Conservation (phyloP, 2,329 filamentous ascomycete genomes). For the Ascosphaera acerosa region DNA sequence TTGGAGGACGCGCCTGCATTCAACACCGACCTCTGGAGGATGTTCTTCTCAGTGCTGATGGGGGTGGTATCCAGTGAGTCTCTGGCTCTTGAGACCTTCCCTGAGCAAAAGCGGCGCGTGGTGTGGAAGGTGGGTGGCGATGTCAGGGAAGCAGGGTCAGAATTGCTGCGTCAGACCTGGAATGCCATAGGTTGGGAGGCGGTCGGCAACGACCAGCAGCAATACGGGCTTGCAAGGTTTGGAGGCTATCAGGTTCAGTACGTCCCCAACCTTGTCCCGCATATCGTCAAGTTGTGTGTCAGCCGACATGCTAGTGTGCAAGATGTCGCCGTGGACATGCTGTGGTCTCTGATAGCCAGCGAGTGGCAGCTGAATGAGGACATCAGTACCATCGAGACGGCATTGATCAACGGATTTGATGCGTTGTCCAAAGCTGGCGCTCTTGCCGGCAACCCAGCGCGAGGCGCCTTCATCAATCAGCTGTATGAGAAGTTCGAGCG, state of each 20-base stretch:
- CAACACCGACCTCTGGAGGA: slow-evolving; percentile 80
- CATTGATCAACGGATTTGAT: slow-evolving; percentile 89
- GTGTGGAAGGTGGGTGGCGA: slow-evolving; percentile 99
- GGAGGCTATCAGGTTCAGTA: slow-evolving; percentile 98
- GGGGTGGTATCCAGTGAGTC: slow-evolving; percentile 74
- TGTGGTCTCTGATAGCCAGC: slow-evolving; percentile 95
- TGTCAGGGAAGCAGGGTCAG: slow-evolving; percentile 73
- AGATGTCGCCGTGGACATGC: slow-evolving; percentile 68
- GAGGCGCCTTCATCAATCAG: slow-evolving; percentile 80
- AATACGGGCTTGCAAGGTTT: slow-evolving; percentile 59
- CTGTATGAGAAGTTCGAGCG: slow-evolving; percentile 56
- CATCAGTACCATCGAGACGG: slow-evolving; percentile 70
- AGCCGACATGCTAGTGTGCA: slow-evolving; percentile 85
- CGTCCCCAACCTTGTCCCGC: slow-evolving; percentile 70
- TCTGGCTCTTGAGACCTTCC: slow-evolving; percentile 79
- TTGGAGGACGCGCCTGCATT: slow-evolving; percentile 82
- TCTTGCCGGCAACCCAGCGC: slow-evolving; percentile 64
- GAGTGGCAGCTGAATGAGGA: slow-evolving; percentile 95
- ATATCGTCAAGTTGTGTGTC: slow-evolving; percentile 79
- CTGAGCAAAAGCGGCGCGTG: slow-evolving; percentile 82
- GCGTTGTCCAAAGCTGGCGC: slow-evolving; percentile 70
- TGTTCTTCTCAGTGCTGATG: slow-evolving; percentile 72
- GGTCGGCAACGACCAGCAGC: slow-evolving; percentile 46
- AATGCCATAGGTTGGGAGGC: slow-evolving; percentile 95
- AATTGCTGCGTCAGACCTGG: slow-evolving; percentile 66